Evolutionary conservation across 768 basidiomycete genomes (phyloP), one percentile per base, ranked within the genome.

Genomic region (Harrya chromipes): DNA sequence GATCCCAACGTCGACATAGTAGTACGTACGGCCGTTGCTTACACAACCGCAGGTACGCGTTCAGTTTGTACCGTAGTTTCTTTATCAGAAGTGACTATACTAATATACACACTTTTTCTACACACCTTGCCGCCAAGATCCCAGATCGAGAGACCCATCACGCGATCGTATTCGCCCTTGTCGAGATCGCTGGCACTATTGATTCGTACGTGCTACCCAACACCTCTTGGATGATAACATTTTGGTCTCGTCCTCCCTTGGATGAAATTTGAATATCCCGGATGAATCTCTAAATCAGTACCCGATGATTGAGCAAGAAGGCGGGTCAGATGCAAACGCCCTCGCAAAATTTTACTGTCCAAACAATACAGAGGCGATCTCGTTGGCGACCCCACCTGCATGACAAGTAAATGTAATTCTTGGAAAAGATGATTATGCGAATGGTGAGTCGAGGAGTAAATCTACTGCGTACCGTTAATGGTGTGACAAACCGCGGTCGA

Each of bases 51-150:
- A n/a, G n/a, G n/a, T n/a, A n/a, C n/a, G n/a, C n/a, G n/a, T n/a
- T n/a, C n/a, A n/a, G n/a, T n/a, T n/a, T n/a, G n/a, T n/a, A n/a
- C n/a, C n/a, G n/a, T n/a, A n/a, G n/a, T n/a, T n/a, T n/a, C n/a
- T n/a, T n/a, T n/a, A n/a, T n/a, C n/a, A n/a, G n/a, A n/a, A n/a
- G n/a, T n/a, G n/a, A n/a, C n/a, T n/a, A n/a, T n/a, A n/a, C n/a
- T n/a, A n/a, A n/a, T n/a, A n/a, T n/a, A n/a, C n/a, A n/a, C n/a
- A n/a, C n/a, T n/a, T n/a, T n/a, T n/a, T n/a, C n/a, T n/a, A n/a
- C n/a, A n/a, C n/a, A n/a, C 31, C 54, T 67, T 35, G 65, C 67
- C 4, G 56, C 69, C 27, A 40, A 48, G 35, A 50, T 65, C 17
- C 19, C 31, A 23, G 47, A 63, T 40, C 40, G 20, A 4, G 26